A percentile compares a stretch with the other conserved stretches of the same genome.
Evolutionary conservation across 1,284 basidiomycete species (phyloP).

Genomic region (Trametes hirsuta): DNA sequence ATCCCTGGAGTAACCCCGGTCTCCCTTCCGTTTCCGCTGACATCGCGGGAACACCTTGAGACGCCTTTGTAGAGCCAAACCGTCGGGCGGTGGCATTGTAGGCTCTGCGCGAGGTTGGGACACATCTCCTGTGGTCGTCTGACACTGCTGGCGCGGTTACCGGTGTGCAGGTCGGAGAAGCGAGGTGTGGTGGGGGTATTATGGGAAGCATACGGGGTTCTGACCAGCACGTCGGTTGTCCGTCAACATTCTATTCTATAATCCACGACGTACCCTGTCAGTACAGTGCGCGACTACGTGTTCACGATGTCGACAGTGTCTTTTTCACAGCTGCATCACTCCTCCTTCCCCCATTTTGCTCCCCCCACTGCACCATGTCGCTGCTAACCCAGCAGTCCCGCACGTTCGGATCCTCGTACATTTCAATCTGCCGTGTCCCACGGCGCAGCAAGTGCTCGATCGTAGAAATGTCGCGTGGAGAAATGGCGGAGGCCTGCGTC

Average conservation of each 20-base stretch:
- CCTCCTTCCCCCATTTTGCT: slow-evolving; percentile 23
- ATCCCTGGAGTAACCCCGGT: too few species aligned
- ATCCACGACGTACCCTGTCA: neutral
- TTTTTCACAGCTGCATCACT: neutral
- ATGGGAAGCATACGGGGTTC: too few species aligned
- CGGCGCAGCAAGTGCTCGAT: slow-evolving; percentile 76
- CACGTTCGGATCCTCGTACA: slow-evolving; percentile 66
- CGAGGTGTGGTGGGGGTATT: too few species aligned
- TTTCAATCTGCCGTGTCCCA: slow-evolving; percentile 65
- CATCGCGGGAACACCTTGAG: too few species aligned
- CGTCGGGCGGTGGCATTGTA: too few species aligned
- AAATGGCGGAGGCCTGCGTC: slow-evolving; percentile 59
- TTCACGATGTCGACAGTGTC: neutral
- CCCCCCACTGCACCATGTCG: slow-evolving; percentile 68
- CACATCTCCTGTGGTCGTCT: too few species aligned
- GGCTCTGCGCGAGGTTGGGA: too few species aligned
- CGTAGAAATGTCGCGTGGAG: slow-evolving; percentile 62
- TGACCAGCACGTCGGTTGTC: neutral
- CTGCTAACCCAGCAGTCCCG: slow-evolving; percentile 73
- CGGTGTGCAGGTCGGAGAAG: too few species aligned
- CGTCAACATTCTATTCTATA: neutral
- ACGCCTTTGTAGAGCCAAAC: too few species aligned
- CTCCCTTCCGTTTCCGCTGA: too few species aligned
- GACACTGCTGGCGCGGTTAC: too few species aligned
- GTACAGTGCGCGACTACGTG: neutral